Conservation (phyloP, 331 rosid species). For the Acacia pycnantha region DNA sequence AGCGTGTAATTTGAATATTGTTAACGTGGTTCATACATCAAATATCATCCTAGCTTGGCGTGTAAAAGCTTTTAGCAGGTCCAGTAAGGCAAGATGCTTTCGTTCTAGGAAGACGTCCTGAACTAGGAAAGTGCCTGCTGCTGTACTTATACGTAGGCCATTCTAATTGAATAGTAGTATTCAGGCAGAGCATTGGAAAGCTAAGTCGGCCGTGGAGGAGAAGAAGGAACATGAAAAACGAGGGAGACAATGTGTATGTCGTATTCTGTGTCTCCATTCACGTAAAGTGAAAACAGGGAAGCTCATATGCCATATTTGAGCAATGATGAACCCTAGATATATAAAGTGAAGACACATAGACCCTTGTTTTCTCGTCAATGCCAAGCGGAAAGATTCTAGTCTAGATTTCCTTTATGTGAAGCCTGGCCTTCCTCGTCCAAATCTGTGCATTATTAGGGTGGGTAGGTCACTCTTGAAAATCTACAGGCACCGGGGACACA, state of each 20-base stretch:
- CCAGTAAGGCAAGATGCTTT: neutral
- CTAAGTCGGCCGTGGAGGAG: constrained; percentile 35
- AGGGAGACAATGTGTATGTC: neutral
- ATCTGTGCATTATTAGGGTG: neutral
- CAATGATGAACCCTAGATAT: constrained; percentile 15
- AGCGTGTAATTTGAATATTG: neutral
- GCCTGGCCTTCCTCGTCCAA: neutral
- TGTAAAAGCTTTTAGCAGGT: neutral
- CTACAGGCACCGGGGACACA: neutral
- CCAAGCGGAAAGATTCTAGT: constrained; percentile 23
- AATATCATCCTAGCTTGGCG: neutral
- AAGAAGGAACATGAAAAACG: constrained; percentile 30
- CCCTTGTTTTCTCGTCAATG: constrained; percentile 45
- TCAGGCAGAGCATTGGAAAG: constrained; percentile 23
- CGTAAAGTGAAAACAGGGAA: constrained; percentile 28
- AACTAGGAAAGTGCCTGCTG: constrained; percentile 32
- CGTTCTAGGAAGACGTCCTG: neutral
- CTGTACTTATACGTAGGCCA: neutral
- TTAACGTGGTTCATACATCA: too few relatives aligned
- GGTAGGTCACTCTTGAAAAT: neutral
- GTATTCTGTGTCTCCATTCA: constrained; percentile 35
- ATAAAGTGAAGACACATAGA: constrained; percentile 24
- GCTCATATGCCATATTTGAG: neutral
- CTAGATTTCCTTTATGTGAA: neutral
- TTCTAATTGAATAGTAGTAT: neutral